Percentiles rank a stretch among this genome's conserved stretches.
Evolutionary conservation across 208 protist genomes (phyloP).

Genomic region (Phytomonas serpens): DNA sequence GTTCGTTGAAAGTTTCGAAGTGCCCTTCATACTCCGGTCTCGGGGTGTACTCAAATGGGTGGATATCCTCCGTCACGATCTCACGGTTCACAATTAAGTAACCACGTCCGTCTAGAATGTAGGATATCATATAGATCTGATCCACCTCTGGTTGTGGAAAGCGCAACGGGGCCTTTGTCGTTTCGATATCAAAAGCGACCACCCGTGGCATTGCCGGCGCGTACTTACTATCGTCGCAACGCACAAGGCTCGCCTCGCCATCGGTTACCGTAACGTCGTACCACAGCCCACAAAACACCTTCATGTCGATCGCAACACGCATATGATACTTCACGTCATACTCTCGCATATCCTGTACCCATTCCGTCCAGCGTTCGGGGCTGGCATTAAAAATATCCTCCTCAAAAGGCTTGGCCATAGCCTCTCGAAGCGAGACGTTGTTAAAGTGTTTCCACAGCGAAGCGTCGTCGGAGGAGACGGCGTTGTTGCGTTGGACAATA

Average conservation of each 20-base stretch:
- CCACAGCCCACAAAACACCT: constrained; percentile 94
- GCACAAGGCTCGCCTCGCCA: constrained; percentile 50
- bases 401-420: constrained; percentile 65
- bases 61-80: constrained; percentile 97
- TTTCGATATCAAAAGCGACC: constrained; percentile 99
- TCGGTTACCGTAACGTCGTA: constrained; percentile 90
- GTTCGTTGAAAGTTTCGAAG: constrained; percentile 97
- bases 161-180: constrained; percentile 97
- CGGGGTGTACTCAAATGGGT: constrained; percentile 99
- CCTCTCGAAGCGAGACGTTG: constrained; percentile 48
- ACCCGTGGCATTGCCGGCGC: constrained; percentile 89
- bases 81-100: constrained; percentile 98
- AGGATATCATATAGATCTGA: constrained; percentile 99
- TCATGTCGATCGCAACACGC: constrained; percentile 95
- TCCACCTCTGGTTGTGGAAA: constrained; percentile 98
- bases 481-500: constrained; percentile 75
- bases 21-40: constrained; percentile 96
- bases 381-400: constrained; percentile 23
- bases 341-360: constrained; percentile 97
- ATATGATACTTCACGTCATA: constrained; percentile 99
- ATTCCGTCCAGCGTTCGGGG: constrained; percentile 74
- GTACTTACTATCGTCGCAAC: constrained; percentile 83
- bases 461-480: constrained; percentile 32
- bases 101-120: constrained; percentile 98
- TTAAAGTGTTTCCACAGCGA: constrained; percentile 35